Conservation (phyloP, 2,329 filamentous ascomycete genomes). For the Phialophora expanda region DNA sequence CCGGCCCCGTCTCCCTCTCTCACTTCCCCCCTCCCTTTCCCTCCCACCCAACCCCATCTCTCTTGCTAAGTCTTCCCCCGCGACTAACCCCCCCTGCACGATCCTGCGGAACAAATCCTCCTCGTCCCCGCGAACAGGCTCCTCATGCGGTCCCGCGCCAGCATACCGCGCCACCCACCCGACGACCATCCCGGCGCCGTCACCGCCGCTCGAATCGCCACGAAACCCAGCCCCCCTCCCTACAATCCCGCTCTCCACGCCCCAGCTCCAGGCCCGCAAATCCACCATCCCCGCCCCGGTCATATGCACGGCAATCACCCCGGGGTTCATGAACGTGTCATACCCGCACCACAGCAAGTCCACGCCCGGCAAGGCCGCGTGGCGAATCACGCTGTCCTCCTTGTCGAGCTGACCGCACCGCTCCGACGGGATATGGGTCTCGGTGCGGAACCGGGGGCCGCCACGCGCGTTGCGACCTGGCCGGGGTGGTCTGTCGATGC, state of each 20-base stretch:
- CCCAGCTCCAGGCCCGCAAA: conserved; percentile 12
- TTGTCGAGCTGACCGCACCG: conserved; percentile 7
- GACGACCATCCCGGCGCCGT: neutral
- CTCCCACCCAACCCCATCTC: neutral
- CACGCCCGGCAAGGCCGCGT: conserved; percentile 16
- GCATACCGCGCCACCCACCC: conserved; percentile 14
- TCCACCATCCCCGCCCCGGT: conserved; percentile 25
- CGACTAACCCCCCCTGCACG: conserved; percentile 18
- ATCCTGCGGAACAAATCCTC: conserved; percentile 23
- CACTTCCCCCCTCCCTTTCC: neutral
- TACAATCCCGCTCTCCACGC: conserved; percentile 24
- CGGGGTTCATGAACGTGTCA: conserved; percentile 12
- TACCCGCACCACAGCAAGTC: conserved; percentile 23
- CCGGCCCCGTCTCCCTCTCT: neutral
- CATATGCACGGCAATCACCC: conserved; percentile 15
- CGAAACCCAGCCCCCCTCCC: conserved; percentile 15
- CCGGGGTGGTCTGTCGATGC: too few relatives aligned
- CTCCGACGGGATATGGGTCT: neutral
- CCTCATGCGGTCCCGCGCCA: conserved; percentile 4
- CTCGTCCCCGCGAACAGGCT: neutral
- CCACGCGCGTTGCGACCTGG: neutral
- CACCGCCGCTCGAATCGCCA: neutral
- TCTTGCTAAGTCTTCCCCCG: neutral
- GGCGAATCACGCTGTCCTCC: conserved; percentile 21
- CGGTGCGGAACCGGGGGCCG: neutral